phyloP scores from a whole-genome alignment of 306 rosid genomes.

The Glycine tomentella region DNA sequence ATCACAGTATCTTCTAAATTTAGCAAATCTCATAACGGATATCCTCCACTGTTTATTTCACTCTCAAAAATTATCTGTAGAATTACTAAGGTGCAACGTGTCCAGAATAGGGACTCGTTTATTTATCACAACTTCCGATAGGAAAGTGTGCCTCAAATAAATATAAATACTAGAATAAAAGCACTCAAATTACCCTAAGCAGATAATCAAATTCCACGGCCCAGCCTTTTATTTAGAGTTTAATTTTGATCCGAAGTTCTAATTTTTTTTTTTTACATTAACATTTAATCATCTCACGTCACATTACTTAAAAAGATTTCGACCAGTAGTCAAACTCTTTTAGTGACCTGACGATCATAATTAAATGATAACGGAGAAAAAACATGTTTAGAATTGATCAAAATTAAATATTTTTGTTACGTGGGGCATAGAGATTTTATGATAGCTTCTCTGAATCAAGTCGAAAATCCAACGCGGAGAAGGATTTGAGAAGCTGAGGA shows the following conservation, averaged over 20 bases:
- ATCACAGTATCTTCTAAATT: not conserved
- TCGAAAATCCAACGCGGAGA: slow-evolving; percentile 65
- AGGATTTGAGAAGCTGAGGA: slow-evolving; percentile 58
- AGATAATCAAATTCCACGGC: not conserved
- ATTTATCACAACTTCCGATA: slow-evolving; percentile 41
- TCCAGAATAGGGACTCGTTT: slow-evolving; percentile 40
- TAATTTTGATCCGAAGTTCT: not conserved
- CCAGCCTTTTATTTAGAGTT: not conserved
- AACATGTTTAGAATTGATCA: not conserved
- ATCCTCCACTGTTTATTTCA: not conserved
- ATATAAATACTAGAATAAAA: slow-evolving; percentile 1
- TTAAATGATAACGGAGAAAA: not conserved
- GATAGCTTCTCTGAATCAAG: slow-evolving; percentile 50
- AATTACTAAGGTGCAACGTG: not conserved
- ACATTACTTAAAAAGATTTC: not conserved
- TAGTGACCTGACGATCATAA: not conserved
- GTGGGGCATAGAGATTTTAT: slow-evolving; percentile 17
- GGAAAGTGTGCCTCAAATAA: slow-evolving; percentile 25
- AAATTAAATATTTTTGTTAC: slow-evolving; percentile 33
- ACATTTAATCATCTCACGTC: not conserved
- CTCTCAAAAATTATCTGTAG: no score
- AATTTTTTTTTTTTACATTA: no score
- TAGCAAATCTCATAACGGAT: not conserved
- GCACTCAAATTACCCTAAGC: not conserved
- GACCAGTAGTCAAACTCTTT: not conserved